Percentiles rank a stretch among this genome's conserved stretches.
Conservation (phyloP, 1,139 yeast genomes). For the Yamadazyma triangularis region DNA sequence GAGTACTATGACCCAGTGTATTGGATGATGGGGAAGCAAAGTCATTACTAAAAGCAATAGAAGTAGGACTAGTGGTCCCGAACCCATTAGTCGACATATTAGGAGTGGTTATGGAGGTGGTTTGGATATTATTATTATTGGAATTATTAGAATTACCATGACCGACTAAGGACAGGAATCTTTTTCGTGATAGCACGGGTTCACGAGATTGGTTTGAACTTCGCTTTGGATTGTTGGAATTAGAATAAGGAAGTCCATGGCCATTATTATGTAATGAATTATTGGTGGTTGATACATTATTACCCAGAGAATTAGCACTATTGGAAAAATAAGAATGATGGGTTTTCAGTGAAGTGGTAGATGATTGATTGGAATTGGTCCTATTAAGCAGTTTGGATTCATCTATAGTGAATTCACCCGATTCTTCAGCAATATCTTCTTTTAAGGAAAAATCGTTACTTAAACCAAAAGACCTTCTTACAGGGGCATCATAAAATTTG, state of each 20-base stretch:
- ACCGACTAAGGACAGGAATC: conserved; percentile 24
- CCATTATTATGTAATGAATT: conserved; percentile 4
- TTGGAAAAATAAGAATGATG: conserved; percentile 15
- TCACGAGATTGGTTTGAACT: conserved; percentile 11
- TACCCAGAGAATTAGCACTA: conserved; percentile 5
- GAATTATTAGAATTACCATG: neutral
- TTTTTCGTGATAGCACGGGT: conserved; percentile 15
- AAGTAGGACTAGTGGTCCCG: neutral
- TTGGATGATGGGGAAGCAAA: too few relatives aligned
- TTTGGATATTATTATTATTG: neutral
- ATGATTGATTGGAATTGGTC: conserved; percentile 18
- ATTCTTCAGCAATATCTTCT: conserved; percentile 24
- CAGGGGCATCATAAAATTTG: conserved; percentile 24
- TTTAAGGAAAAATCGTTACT: conserved; percentile 8
- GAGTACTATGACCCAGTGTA: neutral
- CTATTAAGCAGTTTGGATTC: conserved; percentile 16
- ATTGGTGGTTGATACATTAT: conserved; percentile 5
- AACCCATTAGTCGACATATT: conserved; percentile 1
- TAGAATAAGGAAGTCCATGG: neutral
- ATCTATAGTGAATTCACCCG: conserved; percentile 12
- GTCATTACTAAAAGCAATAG: neutral
- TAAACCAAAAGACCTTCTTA: neutral
- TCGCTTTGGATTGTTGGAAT: conserved; percentile 5
- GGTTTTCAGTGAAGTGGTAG: conserved; percentile 14
- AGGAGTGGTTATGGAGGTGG: conserved; percentile 1